Evolutionary conservation across 352 stramenopile genomes (phyloP).

Genomic region (Thraustotheca clavata): DNA sequence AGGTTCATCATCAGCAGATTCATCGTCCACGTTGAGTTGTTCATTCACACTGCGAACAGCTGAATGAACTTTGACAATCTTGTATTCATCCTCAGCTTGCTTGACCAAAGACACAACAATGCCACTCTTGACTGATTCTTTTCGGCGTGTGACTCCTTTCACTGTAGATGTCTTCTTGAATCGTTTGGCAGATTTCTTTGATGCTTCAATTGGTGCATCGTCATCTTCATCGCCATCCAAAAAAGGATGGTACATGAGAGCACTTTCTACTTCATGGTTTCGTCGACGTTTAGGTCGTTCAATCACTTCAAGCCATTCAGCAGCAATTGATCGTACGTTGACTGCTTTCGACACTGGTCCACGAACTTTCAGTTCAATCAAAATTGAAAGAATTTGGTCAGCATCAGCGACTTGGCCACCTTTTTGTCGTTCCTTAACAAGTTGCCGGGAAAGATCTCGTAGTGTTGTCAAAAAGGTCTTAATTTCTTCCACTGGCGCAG

Average conservation of each 20-base stretch:
- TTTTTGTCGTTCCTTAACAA: conserved; percentile 80
- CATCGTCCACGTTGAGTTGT: conserved; percentile 7
- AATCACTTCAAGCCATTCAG: conserved; percentile 81
- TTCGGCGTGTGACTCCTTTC: background rate
- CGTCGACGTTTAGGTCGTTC: conserved; percentile 77
- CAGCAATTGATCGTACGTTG: conserved; percentile 64
- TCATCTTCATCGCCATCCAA: conserved; percentile 42
- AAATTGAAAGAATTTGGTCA: conserved; percentile 77
- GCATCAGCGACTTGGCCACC: conserved; percentile 73
- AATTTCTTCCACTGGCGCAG: conserved; percentile 67
- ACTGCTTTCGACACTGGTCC: conserved; percentile 67
- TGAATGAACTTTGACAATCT: conserved; percentile 25
- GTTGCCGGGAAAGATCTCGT: conserved; percentile 59
- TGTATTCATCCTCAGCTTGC: conserved; percentile 16
- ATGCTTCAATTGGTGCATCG: conserved; percentile 18
- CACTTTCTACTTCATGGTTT: conserved; percentile 74
- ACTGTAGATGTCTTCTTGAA: conserved; percentile 21
- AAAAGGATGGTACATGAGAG: conserved; percentile 83
- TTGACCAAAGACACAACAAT: conserved; percentile 26
- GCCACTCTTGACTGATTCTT: conserved; percentile 21
- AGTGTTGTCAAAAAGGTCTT: conserved; percentile 75
- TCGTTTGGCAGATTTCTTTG: conserved; percentile 27
- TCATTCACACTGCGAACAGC: conserved; percentile 24
- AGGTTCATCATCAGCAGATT: conserved; percentile 24
- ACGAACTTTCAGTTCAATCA: conserved; percentile 84